Evolutionary conservation across 805 yeast genomes (phyloP).

Genomic region (Candida nemodendra): DNA sequence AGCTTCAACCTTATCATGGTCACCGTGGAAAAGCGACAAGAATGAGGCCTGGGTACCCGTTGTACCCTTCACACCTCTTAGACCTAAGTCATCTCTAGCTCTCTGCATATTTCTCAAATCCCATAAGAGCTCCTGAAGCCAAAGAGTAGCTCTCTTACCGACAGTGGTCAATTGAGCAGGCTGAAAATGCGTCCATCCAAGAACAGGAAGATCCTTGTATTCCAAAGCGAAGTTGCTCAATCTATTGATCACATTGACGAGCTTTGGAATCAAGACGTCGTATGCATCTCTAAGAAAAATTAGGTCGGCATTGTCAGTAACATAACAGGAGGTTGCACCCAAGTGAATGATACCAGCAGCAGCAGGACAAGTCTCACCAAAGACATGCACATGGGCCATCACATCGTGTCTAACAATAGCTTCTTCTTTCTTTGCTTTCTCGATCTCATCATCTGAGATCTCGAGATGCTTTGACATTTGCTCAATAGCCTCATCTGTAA

Average conservation of each 20-base stretch:
- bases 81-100: constrained; percentile 94
- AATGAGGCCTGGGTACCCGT: constrained; percentile 99
- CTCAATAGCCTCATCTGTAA: constrained; percentile 87
- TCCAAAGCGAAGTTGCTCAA: constrained; percentile 82
- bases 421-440: constrained; percentile 85
- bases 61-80: constrained; percentile 98
- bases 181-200: constrained; percentile 99
- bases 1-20: constrained; percentile 93
- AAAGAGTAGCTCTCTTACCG: constrained; percentile 95
- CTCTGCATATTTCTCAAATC: constrained; percentile 93
- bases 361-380: constrained; percentile 87
- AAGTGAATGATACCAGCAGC: constrained; percentile 98
- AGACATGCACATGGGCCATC: constrained; percentile 98
- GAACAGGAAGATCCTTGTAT: constrained; percentile 92
- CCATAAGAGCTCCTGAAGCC: constrained; percentile 98
- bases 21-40: constrained; percentile 91
- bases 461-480: constrained; percentile 76
- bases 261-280: constrained; percentile 88
- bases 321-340: constrained; percentile 98
- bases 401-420: constrained; percentile 98
- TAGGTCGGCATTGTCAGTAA: constrained; percentile 96
- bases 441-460: constrained; percentile 92
- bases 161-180: constrained; percentile 99
- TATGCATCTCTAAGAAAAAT: constrained; percentile 95
- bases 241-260: constrained; percentile 93